These are phyloP conservation scores for Lepiota brunneoincarnata DNA, from an alignment of 768 basidiomycete species.

Conservation along the genomic window DNA sequence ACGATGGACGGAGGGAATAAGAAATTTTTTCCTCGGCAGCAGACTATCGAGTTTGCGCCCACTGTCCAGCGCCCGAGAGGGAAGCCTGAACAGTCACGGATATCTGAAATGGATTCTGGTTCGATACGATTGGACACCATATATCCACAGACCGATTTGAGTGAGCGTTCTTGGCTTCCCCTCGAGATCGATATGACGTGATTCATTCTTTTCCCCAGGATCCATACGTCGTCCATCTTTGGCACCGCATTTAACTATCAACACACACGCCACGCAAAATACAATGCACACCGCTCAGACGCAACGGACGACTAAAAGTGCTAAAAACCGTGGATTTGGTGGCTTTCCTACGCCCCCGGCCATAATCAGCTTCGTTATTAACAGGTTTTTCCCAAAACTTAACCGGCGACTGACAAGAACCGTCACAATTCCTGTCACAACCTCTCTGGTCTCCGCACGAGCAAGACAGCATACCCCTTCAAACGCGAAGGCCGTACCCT, in stretches of 20 bases:
- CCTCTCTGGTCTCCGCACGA: conserved; percentile 49
- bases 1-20: conserved; percentile 21
- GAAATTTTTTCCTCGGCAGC: conserved; percentile 33
- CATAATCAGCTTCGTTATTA: conserved; percentile 47
- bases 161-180: not conserved
- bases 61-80: conserved; percentile 24
- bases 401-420: conserved; percentile 60
- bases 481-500: conserved; percentile 48
- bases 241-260: conserved; percentile 14
- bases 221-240: conserved; percentile 4
- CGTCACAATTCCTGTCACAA: conserved; percentile 72
- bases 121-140: not conserved
- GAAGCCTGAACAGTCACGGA: conserved; percentile 17
- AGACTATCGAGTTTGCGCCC: conserved; percentile 40
- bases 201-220: not conserved
- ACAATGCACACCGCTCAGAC: conserved; percentile 16
- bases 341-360: conserved; percentile 74
- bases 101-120: conserved; percentile 10
- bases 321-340: conserved; percentile 54
- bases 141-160: not conserved
- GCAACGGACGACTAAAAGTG: conserved; percentile 16
- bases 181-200: not conserved
- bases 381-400: conserved; percentile 61
- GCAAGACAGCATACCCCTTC: conserved; percentile 41
- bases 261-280: conserved; percentile 12